Base-by-base conservation (phyloP, 164 flowering plant genomes). In the Malania oleifera region DNA sequence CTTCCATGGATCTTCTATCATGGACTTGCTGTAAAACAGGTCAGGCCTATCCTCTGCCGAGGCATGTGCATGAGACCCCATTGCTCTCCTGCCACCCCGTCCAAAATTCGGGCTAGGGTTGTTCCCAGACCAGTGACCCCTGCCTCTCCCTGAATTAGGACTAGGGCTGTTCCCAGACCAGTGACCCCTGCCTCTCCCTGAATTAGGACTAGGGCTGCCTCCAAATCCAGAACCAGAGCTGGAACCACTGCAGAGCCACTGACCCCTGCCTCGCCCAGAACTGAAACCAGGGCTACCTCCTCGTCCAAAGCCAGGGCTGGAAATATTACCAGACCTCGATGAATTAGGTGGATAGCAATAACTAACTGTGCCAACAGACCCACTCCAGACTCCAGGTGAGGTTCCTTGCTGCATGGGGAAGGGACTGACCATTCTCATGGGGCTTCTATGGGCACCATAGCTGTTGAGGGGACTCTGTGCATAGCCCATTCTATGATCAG, bases 1-100 rank as follows among this genome's bases (percentile, higher is more conserved):
- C 34, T 8, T 50, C 53, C 53, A 50, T 27, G 53, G 53, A 50
- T 50, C 53, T 23, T 50, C 53, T 5, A 50, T 5, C 53, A 50
- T 50, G n/a, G 53, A 50, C 18, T 11, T 50, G 53, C 24, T 5
- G n/a, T 24, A 50, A 24, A 50, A 50, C n/a, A 24, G 28, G 28
- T 50, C 53, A 3, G 53, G 53, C 28, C 13, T 50, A 24, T 23
- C n/a, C 53, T 23, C 28, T 50, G 34, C 53, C 11, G 29, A 8
- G 34, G 34, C 28, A 27, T 24, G 18, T 17, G 5, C 34, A 50
- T 24, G 34, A 24, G 29, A 7, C 17, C 53, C 53, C n/a, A 27
- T 5, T 15, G 7, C 18, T 12, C 53, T 25, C 18, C 29, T 6
- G 4, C 29, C 28, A 24, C 29, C 29, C 15, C 29, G 28, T 15